phyloP scores from a whole-genome alignment of 257 asterid species.

The Orobanche coerulescens region DNA sequence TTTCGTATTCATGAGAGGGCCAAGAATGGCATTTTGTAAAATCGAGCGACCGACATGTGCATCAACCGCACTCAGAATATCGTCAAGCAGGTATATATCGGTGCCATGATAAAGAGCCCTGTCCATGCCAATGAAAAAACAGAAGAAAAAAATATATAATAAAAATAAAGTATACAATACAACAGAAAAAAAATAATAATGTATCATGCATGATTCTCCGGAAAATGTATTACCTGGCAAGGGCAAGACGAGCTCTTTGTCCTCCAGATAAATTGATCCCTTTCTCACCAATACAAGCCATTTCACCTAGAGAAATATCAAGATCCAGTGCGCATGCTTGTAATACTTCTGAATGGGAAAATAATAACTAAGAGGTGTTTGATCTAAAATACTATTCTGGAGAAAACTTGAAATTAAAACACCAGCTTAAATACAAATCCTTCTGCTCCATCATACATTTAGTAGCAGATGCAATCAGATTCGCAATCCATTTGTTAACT shows the following conservation, averaged over 20 bases:
- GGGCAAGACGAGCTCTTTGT: conserved; percentile 87
- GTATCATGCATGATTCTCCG: conserved; percentile 12
- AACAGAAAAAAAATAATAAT: conserved; percentile 5
- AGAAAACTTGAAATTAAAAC: background rate
- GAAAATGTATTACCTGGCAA: conserved; percentile 57
- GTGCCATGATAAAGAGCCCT: conserved; percentile 81
- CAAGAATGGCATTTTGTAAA: conserved; percentile 61
- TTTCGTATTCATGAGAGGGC: conserved; percentile 64
- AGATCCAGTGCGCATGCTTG: conserved; percentile 59
- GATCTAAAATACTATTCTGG: background rate
- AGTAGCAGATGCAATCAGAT: conserved; percentile 82
- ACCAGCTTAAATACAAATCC: conserved; percentile 29
- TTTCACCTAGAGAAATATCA: conserved; percentile 80
- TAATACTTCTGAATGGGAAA: conserved; percentile 45
- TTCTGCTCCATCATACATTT: conserved; percentile 91
- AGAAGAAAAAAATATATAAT: conserved; percentile 18
- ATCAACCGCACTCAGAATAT: conserved; percentile 95
- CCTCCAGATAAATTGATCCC: conserved; percentile 90
- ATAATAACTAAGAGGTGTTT: background rate
- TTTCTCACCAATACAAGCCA: conserved; percentile 84
- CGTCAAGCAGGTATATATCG: conserved; percentile 72
- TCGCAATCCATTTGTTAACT: conserved; percentile 99
- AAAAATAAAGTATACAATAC: too few species aligned
- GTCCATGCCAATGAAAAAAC: conserved; percentile 23
- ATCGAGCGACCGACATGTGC: conserved; percentile 85